Evolutionary conservation across 2,329 filamentous ascomycete species (phyloP).

Genomic region (Didymella pomorum): DNA sequence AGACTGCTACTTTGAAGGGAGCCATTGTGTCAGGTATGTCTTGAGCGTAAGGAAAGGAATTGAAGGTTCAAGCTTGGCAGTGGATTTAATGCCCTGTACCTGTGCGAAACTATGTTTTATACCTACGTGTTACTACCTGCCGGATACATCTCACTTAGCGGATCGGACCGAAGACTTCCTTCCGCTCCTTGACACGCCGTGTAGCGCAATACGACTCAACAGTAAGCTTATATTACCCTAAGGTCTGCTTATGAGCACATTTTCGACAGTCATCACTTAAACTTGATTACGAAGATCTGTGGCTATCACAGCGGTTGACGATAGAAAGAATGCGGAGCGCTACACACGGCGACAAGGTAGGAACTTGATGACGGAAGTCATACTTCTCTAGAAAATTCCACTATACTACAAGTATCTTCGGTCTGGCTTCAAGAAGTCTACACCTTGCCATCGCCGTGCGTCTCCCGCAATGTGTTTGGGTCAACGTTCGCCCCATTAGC

Average conservation of each 20-base stretch:
- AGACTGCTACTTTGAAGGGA: conserved; percentile 49
- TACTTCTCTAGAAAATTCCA: not conserved
- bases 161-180: conserved; percentile 7
- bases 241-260: not conserved
- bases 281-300: not conserved
- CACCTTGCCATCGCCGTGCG: conserved; percentile 21
- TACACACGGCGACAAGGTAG: not conserved
- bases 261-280: not conserved
- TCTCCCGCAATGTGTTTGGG: conserved; percentile 19
- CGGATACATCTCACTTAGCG: not conserved
- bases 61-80: not conserved
- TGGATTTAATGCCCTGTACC: not conserved
- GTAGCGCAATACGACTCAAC: not conserved
- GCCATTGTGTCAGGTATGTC: conserved; percentile 21
- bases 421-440: not conserved
- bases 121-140: not conserved
- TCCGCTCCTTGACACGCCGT: conserved; percentile 3
- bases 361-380: not conserved
- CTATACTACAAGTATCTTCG: not conserved
- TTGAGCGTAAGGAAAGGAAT: not conserved
- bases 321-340: not conserved
- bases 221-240: not conserved
- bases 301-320: not conserved
- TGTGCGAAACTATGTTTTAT: not conserved
- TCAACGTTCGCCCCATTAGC: conserved; percentile 13